Base-by-base conservation (phyloP, 2,329 filamentous ascomycete species). In the Nemania sp. region DNA sequence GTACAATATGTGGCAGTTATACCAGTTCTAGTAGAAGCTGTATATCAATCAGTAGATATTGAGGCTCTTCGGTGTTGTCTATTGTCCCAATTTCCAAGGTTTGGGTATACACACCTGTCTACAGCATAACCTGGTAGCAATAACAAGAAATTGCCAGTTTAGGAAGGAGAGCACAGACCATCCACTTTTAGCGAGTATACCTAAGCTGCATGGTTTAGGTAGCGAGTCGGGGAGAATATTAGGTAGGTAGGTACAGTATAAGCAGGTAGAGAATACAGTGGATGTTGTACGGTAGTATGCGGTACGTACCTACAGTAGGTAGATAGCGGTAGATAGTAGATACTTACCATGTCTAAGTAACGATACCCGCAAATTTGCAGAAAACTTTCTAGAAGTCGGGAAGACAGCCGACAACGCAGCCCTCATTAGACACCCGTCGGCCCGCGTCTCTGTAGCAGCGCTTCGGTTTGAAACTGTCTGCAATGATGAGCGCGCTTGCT, bases 401-500 rank as follows among this genome's bases (percentile, higher is more conserved):
- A 29, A 27, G 32, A 43, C 20, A 18, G 22, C 15, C 18, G 38
- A 18, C 13, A 49, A 18, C 55, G 7, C 47, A 45, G 55, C 64
- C 45, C 27, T 58, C 51, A 35, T 45, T 54, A 10, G 51, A 61
- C 51, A 41, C 6, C 22, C 54, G 24, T 27, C 26, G 53, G 60
- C 26, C 56, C 49, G 53, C 59, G 47, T 57, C 27, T 53, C 55
- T 55, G 26, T 24, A 13, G n/a, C 26, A 38, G 29, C 49, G 11
- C 7, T 35, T 35, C 43, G 57, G 26, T 49, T 61, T 27, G 55
- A 59, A n/a, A n/a, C n/a, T n/a, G 49, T n/a, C 29, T 18, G 60
- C 43, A 10, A 71, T 64, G 61, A 77, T 75, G 74, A 69, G 70
- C 29, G 63, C 73, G 35, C 56, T 76, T 20, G 35, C 66, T n/a